These are phyloP conservation scores for Alternaria hordeiaustralica DNA, from an alignment of 2,329 filamentous ascomycete species.

Conservation along the genomic window DNA sequence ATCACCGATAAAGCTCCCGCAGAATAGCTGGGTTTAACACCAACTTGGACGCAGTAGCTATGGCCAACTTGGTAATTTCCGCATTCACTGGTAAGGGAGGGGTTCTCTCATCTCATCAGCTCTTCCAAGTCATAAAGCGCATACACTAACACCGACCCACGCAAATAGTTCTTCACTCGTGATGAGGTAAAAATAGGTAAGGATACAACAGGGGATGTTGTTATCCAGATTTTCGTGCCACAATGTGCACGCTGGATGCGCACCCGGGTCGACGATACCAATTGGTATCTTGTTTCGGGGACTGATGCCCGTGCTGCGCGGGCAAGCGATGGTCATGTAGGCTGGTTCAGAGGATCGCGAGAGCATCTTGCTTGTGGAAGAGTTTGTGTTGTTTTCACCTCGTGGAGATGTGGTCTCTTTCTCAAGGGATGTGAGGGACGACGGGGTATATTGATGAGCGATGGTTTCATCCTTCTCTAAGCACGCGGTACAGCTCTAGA, in stretches of 20 bases:
- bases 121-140: not conserved
- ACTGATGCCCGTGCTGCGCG: not conserved
- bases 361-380: not conserved
- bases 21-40: not conserved
- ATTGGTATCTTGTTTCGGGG: not conserved
- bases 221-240: not conserved
- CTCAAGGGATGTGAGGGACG: not conserved
- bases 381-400: not conserved
- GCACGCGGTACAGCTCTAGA: not conserved
- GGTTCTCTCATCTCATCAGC: not conserved
- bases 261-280: not conserved
- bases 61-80: not conserved
- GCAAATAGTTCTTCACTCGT: not conserved
- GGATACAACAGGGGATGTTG: not conserved
- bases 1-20: accelerated
- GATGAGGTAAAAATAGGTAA: not conserved
- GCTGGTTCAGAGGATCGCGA: not conserved
- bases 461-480: not conserved
- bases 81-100: not conserved
- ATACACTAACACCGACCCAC: not conserved
- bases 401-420: not conserved
- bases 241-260: not conserved
- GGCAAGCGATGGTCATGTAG: not conserved
- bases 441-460: not conserved
- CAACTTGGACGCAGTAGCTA: not conserved